Conservation (phyloP, 2,329 filamentous ascomycete genomes). For the Colletotrichum sp. region DNA sequence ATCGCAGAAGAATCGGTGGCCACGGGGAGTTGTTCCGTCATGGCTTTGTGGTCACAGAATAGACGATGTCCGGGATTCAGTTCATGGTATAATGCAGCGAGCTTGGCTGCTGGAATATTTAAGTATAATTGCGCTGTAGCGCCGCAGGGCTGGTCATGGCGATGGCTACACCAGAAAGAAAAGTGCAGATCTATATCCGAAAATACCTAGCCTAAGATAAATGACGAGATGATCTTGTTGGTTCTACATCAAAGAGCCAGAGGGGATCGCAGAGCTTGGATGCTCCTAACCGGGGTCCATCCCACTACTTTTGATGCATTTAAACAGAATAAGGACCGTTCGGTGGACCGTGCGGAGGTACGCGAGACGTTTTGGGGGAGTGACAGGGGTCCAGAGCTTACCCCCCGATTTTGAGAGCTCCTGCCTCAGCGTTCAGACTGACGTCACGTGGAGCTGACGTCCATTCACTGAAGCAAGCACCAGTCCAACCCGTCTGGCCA, state of each 20-base stretch:
- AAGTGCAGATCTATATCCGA: background rate
- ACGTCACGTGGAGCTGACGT: conserved; percentile 16
- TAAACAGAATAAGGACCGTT: background rate
- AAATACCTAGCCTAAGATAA: background rate
- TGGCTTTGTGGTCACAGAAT: background rate
- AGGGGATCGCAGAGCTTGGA: background rate
- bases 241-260: background rate
- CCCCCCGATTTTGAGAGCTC: background rate
- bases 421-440: background rate
- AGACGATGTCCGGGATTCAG: background rate
- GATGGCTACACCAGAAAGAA: background rate
- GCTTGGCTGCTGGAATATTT: background rate
- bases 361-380: background rate
- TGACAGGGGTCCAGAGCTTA: background rate
- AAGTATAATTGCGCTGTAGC: background rate
- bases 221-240: background rate
- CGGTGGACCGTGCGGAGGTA: background rate
- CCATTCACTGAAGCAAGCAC: background rate
- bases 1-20: background rate
- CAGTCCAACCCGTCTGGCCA: background rate
- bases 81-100: background rate
- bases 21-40: background rate
- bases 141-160: background rate
- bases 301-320: background rate
- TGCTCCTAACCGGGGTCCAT: background rate